Evolutionary conservation across 2,329 filamentous ascomycete genomes (phyloP).

Genomic region (Fusarium ambrosium): DNA sequence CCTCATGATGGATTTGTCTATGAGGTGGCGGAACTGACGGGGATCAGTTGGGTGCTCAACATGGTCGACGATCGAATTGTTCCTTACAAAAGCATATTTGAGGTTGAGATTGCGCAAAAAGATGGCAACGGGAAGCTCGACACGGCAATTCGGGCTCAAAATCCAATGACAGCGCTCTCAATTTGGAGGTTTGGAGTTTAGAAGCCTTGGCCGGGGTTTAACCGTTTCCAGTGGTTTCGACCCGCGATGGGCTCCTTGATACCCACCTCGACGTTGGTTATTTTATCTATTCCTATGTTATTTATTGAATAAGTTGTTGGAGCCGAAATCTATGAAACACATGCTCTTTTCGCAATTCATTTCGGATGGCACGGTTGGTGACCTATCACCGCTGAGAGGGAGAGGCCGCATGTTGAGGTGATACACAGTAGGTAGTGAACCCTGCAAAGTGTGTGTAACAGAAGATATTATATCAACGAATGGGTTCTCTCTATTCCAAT

Average conservation of each 20-base stretch:
- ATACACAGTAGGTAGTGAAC: not conserved
- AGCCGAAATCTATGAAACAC: not conserved
- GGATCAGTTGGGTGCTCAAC: slow-evolving; percentile 17
- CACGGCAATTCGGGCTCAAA: slow-evolving; percentile 35
- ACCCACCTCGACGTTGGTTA: not conserved
- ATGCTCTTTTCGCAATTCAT: not conserved
- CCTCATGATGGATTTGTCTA: slow-evolving; percentile 58
- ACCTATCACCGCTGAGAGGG: not conserved
- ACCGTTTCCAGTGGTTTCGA: slow-evolving; percentile 18
- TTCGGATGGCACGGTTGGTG: not conserved
- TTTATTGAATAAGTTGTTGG: not conserved
- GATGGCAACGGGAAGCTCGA: slow-evolving; percentile 24
- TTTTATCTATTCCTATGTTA: not conserved
- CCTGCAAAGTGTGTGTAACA: not conserved
- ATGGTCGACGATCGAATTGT: not conserved
- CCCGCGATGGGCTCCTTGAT: not conserved
- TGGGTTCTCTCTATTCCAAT: not conserved
- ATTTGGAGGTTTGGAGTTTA: slow-evolving; percentile 43
- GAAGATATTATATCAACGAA: not conserved
- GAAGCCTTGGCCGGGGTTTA: slow-evolving; percentile 41
- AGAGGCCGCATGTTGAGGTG: not conserved
- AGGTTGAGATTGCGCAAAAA: slow-evolving; percentile 26
- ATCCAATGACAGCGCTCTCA: slow-evolving; percentile 39
- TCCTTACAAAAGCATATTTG: slow-evolving; percentile 47
- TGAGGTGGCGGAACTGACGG: slow-evolving; percentile 38